These are phyloP conservation scores for Aspergillus proliferans DNA, from an alignment of 2,329 filamentous ascomycete species.

Conservation along the genomic window DNA sequence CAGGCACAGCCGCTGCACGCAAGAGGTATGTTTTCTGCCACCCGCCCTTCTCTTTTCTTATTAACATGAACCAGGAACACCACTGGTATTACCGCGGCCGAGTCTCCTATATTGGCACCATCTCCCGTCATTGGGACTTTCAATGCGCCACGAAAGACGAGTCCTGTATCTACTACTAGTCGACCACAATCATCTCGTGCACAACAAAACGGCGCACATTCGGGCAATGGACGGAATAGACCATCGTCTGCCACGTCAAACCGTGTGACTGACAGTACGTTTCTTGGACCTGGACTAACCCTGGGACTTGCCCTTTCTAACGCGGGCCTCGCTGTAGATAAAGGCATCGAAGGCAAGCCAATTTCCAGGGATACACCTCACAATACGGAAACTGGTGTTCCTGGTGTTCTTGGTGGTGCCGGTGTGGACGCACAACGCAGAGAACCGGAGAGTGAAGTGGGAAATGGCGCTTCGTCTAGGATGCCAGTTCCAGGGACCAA, in stretches of 20 bases:
- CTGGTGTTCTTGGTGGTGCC: slow-evolving; percentile 23
- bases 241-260: slow-evolving; percentile 57
- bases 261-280: slow-evolving; percentile 49
- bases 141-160: slow-evolving; percentile 53
- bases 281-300: slow-evolving; percentile 25
- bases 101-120: slow-evolving; percentile 66
- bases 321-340: slow-evolving; percentile 18
- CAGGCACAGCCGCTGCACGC: slow-evolving; percentile 54
- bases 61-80: slow-evolving; percentile 32
- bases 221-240: slow-evolving; percentile 50
- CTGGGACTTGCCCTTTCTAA: slow-evolving; percentile 21
- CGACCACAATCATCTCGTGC: slow-evolving; percentile 64
- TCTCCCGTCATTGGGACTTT: slow-evolving; percentile 69
- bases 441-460: slow-evolving; percentile 21
- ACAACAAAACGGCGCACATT: slow-evolving; percentile 67
- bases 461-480: slow-evolving; percentile 12
- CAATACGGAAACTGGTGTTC: slow-evolving; percentile 20
- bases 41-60: not conserved
- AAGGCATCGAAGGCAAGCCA: slow-evolving; percentile 46
- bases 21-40: slow-evolving; percentile 59
- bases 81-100: slow-evolving; percentile 45
- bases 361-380: slow-evolving; percentile 44
- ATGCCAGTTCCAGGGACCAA: slow-evolving; percentile 20
- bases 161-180: slow-evolving; percentile 55
- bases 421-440: slow-evolving; percentile 25